Conservation (phyloP, 2,329 filamentous ascomycete genomes). For the Dryadomyces quercivorus region DNA sequence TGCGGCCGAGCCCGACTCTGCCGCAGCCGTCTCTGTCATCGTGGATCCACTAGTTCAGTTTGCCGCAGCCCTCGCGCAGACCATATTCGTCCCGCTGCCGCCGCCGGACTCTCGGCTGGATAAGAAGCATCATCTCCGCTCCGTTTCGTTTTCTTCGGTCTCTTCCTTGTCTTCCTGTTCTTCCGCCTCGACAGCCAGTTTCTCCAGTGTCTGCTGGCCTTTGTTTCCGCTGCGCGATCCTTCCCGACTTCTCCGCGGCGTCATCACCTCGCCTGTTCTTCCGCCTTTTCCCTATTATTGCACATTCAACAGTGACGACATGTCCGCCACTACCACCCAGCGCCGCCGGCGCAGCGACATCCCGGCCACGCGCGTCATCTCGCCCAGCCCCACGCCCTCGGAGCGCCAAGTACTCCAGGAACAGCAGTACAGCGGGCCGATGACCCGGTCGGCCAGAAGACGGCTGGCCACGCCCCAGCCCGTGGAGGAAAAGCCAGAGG, state of each 20-base stretch:
- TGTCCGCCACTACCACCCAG: slow-evolving; percentile 8
- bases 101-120: neutral
- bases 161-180: slow-evolving; percentile 11
- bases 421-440: slow-evolving; percentile 53
- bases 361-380: slow-evolving; percentile 75
- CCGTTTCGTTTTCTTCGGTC: slow-evolving; percentile 7
- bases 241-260: slow-evolving; percentile 41
- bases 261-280: slow-evolving; percentile 41
- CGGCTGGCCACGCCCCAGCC: slow-evolving; percentile 40
- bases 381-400: slow-evolving; percentile 68
- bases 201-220: slow-evolving; percentile 6
- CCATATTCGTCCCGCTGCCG: slow-evolving; percentile 1
- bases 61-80: slow-evolving; percentile 22
- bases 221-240: slow-evolving; percentile 26
- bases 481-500: slow-evolving; percentile 41
- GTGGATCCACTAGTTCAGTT: slow-evolving; percentile 42
- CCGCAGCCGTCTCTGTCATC: slow-evolving; percentile 37
- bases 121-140: slow-evolving; percentile 5
- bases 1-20: slow-evolving; percentile 47
- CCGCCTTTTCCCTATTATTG: slow-evolving; percentile 44
- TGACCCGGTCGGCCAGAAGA: slow-evolving; percentile 61
- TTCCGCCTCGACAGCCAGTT: neutral
- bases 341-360: slow-evolving; percentile 45
- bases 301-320: slow-evolving; percentile 1
- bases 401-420: slow-evolving; percentile 36